Evolutionary conservation across 768 basidiomycete species (phyloP).

Genomic region (Lentinula aciculospora): DNA sequence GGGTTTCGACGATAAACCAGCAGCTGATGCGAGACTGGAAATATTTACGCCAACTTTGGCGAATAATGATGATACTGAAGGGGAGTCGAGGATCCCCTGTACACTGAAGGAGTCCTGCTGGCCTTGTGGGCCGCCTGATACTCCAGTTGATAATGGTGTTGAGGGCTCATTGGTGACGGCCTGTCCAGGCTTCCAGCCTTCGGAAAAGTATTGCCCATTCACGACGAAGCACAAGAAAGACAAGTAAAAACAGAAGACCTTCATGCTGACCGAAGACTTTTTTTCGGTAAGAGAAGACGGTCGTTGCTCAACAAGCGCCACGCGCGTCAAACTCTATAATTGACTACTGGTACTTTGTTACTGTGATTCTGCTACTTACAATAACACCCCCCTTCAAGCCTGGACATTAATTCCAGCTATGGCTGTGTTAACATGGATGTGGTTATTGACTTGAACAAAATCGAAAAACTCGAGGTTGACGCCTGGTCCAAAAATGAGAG

Average conservation of each 20-base stretch:
- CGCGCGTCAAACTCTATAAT: no score
- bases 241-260: slow-evolving; percentile 32
- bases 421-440: background rate
- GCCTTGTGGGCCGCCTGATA: slow-evolving; percentile 17
- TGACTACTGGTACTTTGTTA: no score
- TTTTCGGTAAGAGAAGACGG: no score
- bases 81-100: slow-evolving; percentile 41
- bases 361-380: no score
- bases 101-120: slow-evolving; percentile 29
- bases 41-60: slow-evolving; percentile 65
- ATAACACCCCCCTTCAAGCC: no score
- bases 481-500: background rate
- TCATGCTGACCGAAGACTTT: slow-evolving; percentile 49
- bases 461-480: slow-evolving; percentile 1
- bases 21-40: slow-evolving; percentile 41
- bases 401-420: background rate
- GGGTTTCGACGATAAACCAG: slow-evolving; percentile 18
- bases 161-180: slow-evolving; percentile 25
- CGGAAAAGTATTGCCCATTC: slow-evolving; percentile 71
- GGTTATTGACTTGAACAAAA: background rate
- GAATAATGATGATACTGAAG: slow-evolving; percentile 51
- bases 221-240: slow-evolving; percentile 29
- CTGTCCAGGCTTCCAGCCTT: slow-evolving; percentile 79
- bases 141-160: slow-evolving; percentile 10
- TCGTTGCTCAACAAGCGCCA: no score